These are phyloP conservation scores for Penicillium atrosanguineum DNA, from an alignment of 495 filamentous ascomycete species.

Conservation along the genomic window DNA sequence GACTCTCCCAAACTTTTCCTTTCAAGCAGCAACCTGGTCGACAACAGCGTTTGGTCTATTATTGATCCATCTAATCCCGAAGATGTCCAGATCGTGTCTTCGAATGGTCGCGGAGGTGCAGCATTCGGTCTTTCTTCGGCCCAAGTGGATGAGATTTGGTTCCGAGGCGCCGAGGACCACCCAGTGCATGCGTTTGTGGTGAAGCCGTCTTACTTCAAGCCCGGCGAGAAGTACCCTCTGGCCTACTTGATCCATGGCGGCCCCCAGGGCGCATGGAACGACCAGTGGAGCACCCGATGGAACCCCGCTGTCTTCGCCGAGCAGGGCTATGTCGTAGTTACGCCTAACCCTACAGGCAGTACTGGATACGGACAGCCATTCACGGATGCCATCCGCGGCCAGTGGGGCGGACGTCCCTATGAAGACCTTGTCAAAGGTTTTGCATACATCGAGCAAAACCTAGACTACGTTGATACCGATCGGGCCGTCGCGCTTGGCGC, in stretches of 20 bases:
- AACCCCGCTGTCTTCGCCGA: constrained; percentile 90
- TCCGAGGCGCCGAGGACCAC: constrained; percentile 56
- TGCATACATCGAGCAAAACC: constrained; percentile 68
- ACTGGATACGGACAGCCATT: constrained; percentile 83
- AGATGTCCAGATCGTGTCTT: constrained; percentile 53
- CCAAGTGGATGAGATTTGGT: constrained; percentile 73
- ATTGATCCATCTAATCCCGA: constrained; percentile 48
- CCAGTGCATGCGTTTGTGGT: constrained; percentile 76
- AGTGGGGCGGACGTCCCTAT: constrained; percentile 82
- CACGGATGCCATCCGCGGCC: constrained; percentile 68
- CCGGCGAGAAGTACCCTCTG: constrained; percentile 73
- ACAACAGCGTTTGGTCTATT: constrained; percentile 66
- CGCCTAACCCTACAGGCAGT: constrained; percentile 85
- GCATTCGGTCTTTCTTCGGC: constrained; percentile 63
- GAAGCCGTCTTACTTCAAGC: constrained; percentile 75
- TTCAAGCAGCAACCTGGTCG: constrained; percentile 62
- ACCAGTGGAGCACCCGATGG: constrained; percentile 86
- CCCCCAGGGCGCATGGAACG: constrained; percentile 80
- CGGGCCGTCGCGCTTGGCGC: constrained; percentile 82
- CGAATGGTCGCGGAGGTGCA: constrained; percentile 63
- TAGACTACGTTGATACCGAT: constrained; percentile 71
- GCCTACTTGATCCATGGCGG: constrained; percentile 86
- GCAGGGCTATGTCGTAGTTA: constrained; percentile 83
- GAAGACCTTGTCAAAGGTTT: constrained; percentile 77
- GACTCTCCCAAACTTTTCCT: constrained; percentile 57